Percentiles rank a stretch among this genome's conserved stretches.
Conservation (phyloP, 2,329 filamentous ascomycete genomes). For the Plectosphaerella sp. region DNA sequence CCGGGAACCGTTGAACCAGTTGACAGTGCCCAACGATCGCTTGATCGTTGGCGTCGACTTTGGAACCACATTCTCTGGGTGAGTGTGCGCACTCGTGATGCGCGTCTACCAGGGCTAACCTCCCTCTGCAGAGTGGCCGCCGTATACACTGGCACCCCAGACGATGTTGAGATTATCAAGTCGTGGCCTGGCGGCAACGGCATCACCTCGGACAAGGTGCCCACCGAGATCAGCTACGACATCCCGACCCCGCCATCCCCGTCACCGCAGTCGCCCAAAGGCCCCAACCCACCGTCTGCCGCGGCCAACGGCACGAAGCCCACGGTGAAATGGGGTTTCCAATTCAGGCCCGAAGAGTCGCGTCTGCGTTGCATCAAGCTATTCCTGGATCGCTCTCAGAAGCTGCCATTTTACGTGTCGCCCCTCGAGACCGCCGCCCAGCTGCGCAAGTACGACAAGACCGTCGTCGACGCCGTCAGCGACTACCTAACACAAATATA, state of each 20-base stretch:
- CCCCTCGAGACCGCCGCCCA: constrained; percentile 73
- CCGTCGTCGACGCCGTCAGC: constrained; percentile 72
- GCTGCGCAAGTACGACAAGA: constrained; percentile 70
- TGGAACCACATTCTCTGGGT: constrained; percentile 70
- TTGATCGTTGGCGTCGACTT: constrained; percentile 78
- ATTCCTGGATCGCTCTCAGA: constrained; percentile 76
- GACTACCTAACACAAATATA: constrained; percentile 77
- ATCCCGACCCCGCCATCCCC: constrained; percentile 16
- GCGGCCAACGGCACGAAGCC: constrained; percentile 35
- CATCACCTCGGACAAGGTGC: constrained; percentile 85
- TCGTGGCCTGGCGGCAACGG: constrained; percentile 80
- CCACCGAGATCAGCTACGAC: constrained; percentile 67
- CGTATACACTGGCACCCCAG: constrained; percentile 70
- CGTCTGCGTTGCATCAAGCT: constrained; percentile 79
- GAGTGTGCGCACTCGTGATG: background rate
- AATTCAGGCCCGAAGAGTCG: constrained; percentile 73
- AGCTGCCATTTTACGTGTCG: constrained; percentile 75
- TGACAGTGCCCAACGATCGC: constrained; percentile 51
- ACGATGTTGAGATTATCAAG: constrained; percentile 81
- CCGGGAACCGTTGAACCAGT: constrained; percentile 49
- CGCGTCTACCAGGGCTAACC: no score
- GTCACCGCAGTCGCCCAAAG: constrained; percentile 1
- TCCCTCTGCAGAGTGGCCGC: constrained; percentile 53
- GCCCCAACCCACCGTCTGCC: constrained; percentile 25
- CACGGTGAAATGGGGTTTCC: constrained; percentile 72